These are phyloP conservation scores for Colletotrichum sp. DNA, from an alignment of 2,329 filamentous ascomycete species.

Conservation along the genomic window DNA sequence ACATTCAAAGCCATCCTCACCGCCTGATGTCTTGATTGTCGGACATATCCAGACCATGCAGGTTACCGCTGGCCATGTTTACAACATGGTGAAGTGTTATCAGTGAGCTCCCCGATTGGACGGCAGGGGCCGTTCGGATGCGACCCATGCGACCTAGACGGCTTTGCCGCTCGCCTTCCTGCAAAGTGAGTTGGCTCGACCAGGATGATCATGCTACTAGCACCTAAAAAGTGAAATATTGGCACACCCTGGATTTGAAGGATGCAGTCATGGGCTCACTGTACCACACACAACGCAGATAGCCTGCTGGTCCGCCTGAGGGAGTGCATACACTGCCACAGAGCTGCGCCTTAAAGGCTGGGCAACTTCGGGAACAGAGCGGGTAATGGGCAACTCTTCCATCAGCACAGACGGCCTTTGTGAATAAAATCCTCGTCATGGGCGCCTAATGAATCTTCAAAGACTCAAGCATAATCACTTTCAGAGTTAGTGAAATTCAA, in stretches of 20 bases:
- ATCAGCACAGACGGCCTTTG: neutral
- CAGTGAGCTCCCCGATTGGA: neutral
- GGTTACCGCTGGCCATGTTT: neutral
- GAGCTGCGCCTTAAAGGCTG: neutral
- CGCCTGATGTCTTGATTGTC: neutral
- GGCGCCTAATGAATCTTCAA: accelerated
- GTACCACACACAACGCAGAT: neutral
- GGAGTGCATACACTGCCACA: neutral
- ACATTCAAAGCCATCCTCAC: neutral
- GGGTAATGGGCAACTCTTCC: neutral
- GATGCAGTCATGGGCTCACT: neutral
- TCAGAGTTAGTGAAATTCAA: too few species aligned
- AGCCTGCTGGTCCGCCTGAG: neutral
- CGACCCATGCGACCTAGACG: neutral
- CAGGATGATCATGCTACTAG: too few species aligned
- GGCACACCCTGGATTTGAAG: neutral
- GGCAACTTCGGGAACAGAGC: neutral
- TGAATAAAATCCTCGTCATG: accelerated
- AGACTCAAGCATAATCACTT: neutral
- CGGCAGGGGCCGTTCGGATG: neutral
- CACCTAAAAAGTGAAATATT: neutral
- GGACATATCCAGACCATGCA: neutral
- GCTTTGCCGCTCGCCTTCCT: neutral
- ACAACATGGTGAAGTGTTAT: neutral
- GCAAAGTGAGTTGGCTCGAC: neutral